phyloP scores from a whole-genome alignment of 2,329 filamentous ascomycete genomes.

The Fusarium pseudograminearum region DNA sequence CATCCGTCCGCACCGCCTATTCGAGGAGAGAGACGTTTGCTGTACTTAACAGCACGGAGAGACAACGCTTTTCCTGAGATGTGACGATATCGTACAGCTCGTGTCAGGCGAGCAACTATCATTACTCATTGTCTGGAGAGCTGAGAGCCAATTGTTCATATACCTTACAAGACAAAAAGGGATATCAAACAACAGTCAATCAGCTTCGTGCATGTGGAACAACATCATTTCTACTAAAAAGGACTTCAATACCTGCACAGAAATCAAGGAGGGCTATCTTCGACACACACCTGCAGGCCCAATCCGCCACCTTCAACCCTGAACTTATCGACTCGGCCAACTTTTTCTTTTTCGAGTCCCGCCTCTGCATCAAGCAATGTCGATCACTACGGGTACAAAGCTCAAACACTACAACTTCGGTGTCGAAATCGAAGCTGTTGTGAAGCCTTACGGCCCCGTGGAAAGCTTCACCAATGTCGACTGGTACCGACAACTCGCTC shows the following conservation, averaged over 20 bases:
- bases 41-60: constrained; percentile 30
- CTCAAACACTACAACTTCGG: constrained; percentile 56
- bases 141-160: constrained; percentile 24
- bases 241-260: background rate
- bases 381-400: constrained; percentile 39
- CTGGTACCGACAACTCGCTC: constrained; percentile 56
- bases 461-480: constrained; percentile 55
- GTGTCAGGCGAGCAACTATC: constrained; percentile 21
- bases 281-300: constrained; percentile 25
- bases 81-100: constrained; percentile 25
- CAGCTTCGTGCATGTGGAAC: constrained; percentile 16
- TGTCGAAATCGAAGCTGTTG: constrained; percentile 56
- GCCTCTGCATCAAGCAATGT: constrained; percentile 7
- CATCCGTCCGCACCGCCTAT: constrained; percentile 31
- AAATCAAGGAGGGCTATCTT: constrained; percentile 13
- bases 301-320: constrained; percentile 19
- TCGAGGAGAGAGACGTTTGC: constrained; percentile 22
- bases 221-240: background rate
- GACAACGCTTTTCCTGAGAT: constrained; percentile 23
- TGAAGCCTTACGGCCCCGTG: constrained; percentile 53
- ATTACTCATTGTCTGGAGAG: constrained; percentile 6
- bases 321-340: constrained; percentile 1
- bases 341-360: constrained; percentile 22
- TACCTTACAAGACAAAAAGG: constrained; percentile 12
- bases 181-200: constrained; percentile 11